Base-by-base conservation (phyloP, 2,329 filamentous ascomycete species). In the Dryadomyces sulphureus region DNA sequence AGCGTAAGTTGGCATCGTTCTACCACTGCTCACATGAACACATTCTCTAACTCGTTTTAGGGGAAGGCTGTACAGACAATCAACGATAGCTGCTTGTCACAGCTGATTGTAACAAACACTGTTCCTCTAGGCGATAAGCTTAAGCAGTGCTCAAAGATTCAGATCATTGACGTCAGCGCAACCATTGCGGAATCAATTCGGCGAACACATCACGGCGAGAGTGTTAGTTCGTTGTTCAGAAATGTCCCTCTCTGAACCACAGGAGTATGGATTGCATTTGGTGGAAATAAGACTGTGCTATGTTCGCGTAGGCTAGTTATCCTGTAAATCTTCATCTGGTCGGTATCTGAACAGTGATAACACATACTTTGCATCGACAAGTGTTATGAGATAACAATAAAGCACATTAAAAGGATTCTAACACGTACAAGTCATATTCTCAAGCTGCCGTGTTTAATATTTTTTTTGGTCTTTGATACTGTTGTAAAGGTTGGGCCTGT, bases 131-230 rank as follows among this genome's bases (percentile, higher is more conserved):
- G 78, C 52, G 82, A 84, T 62, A 88, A 89, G 72, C 79, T 82
- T 59, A 75, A 79, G 45, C 56, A 58, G 38, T 93, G 89, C 64
- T 73, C 79, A 48, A 82, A 84, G 63, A 76, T 95, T 52, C 81
- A 88, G 64, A 89, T 89, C 47, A 94, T 95, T 60, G 89, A 95
- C 63, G 86, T 95, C 55, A 87, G 83, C 56, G 83, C 85, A 38
- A 94, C 88, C 32, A 67, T 84, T 48, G 80, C 78, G n/a, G 80
- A 73, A 62, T 79, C 79, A 12, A 82, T 81, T 54, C 69, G 78
- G 46, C 66, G 79, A 56, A 84, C 80, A 19, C 80, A 81, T 61
- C 83, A 83, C 57, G 80, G 75, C 54, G 69, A 73, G 52, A 55
- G 68, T 49, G 79, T 83, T 20, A 80, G 75, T 21, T 83, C 81